Evolutionary conservation across 2,329 filamentous ascomycete species (phyloP).

Genomic region (Colletotrichum spinosum): DNA sequence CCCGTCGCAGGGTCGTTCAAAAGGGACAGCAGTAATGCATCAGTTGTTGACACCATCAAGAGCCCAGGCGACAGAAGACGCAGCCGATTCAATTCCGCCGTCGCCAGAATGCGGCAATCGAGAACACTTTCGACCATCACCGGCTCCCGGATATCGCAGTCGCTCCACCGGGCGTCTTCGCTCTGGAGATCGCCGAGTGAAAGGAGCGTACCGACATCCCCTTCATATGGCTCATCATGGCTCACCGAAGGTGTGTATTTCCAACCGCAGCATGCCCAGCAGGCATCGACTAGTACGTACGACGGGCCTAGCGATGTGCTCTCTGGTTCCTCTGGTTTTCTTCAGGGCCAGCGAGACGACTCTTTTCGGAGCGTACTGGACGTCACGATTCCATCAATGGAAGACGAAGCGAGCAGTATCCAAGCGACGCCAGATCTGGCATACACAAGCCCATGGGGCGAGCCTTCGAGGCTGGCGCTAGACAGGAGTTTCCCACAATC

Average conservation of each 20-base stretch:
- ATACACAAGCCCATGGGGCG: conserved; percentile 36
- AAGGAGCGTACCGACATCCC: conserved; percentile 17
- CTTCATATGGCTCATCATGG: conserved; percentile 31
- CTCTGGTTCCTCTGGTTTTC: conserved; percentile 30
- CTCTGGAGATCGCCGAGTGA: conserved; percentile 32
- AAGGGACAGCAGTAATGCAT: conserved; percentile 39
- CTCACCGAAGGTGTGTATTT: conserved; percentile 19
- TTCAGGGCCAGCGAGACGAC: conserved; percentile 39
- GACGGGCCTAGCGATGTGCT: conserved; percentile 39
- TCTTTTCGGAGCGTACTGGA: conserved; percentile 46
- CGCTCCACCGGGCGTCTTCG: conserved; percentile 27
- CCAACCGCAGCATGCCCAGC: conserved; percentile 25
- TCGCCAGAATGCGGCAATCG: conserved; percentile 31
- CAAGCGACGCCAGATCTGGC: conserved; percentile 41
- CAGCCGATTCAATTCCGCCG: conserved; percentile 31
- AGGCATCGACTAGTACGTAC: conserved; percentile 35
- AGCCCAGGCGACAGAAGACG: conserved; percentile 37
- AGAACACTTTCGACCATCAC: conserved; percentile 36
- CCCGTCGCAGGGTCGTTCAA: conserved; percentile 46
- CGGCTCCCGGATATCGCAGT: conserved; percentile 31
- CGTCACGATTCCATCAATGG: conserved; percentile 43
- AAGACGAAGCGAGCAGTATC: conserved; percentile 38
- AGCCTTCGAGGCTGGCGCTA: conserved; percentile 28
- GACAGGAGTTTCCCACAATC: conserved; percentile 13
- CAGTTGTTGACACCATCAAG: conserved; percentile 38